Base-by-base conservation (phyloP, 345 rosid genomes). In the Boechera retrofracta region DNA sequence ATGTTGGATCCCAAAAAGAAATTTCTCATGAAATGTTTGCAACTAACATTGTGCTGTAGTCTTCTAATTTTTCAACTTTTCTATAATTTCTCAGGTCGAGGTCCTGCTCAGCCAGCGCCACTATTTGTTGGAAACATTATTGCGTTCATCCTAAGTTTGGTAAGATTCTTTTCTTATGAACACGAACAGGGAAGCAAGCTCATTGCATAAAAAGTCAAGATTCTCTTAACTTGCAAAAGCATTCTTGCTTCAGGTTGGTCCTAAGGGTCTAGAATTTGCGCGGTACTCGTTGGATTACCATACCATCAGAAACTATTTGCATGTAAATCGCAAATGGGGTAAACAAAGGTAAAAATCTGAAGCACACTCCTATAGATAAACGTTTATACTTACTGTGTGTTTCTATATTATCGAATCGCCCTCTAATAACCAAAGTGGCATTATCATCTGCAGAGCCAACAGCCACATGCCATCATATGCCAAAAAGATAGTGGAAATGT, bases 221-320 rank as follows among this genome's bases (percentile, higher is more conserved):
- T 28, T 38, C 29, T 71, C 58, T 12, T 33, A 53, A 11, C 32
- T 32, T 45, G 11, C 36, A 41, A 45, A 57, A 61, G 48, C 32
- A 29, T 72, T 72, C 21, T 52, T 67, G 57, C 66, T 81, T 69
- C 85, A 92, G 98, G 82, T 94, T 83, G 93, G 97, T 24, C 98
- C 98, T 1, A 94, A 90, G 80, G 98, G 98, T 70, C 82, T 94
- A 71, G 98, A 94, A 84, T 94, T 92, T 78, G 98, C 98, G 12
- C 92, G 96, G 49, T 94, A 91, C 84, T 94, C 95, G 24, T 90
- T 92, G 8, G 97, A 94, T 79, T 94, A 94, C 84, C 98, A 92
- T 83, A 94, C 98, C 4, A 91, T 94, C 78, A 85, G 98, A 83
- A 94, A 94, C 85, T 92, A 86, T 76, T 76, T 94, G 84, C 74